phyloP scores from a whole-genome alignment of 208 protist species.

The Wallacemonas sp. region DNA sequence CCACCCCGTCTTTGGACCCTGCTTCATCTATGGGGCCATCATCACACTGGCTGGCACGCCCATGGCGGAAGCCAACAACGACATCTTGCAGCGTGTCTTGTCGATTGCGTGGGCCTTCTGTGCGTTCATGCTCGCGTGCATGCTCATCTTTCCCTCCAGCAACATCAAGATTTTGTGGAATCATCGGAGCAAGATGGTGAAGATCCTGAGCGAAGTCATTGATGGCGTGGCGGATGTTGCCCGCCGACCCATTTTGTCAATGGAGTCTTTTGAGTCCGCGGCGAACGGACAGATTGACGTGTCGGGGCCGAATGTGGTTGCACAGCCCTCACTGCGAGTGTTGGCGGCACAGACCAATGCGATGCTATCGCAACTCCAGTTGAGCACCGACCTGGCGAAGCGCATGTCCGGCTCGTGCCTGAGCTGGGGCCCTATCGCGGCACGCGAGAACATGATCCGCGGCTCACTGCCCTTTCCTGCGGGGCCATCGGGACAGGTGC shows the following conservation, averaged over 20 bases:
- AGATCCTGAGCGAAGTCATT: conserved; percentile 22
- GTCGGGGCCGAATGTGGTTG: background rate
- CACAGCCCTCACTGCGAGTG: conserved; percentile 1
- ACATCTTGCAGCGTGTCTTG: conserved; percentile 22
- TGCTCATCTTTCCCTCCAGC: conserved; percentile 41
- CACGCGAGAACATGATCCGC: conserved; percentile 16
- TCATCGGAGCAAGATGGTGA: conserved; percentile 19
- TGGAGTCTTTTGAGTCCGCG: background rate
- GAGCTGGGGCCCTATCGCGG: conserved; percentile 24
- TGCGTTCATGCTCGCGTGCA: conserved; percentile 33
- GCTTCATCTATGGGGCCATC: conserved; percentile 20
- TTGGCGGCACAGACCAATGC: background rate
- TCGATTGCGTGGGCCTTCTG: conserved; percentile 26
- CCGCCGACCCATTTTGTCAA: background rate
- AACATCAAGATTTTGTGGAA: conserved; percentile 40
- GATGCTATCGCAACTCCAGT: conserved; percentile 12
- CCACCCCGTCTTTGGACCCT: conserved; percentile 21
- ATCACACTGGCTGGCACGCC: conserved; percentile 18
- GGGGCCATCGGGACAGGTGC: conserved; percentile 8
- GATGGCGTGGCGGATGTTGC: conserved; percentile 12
- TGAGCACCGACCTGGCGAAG: conserved; percentile 9
- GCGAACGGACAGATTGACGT: background rate
- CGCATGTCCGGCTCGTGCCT: conserved; percentile 15
- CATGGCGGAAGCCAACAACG: conserved; percentile 1
- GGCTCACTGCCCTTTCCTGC: conserved; percentile 18